Percentiles rank a stretch among this genome's conserved stretches.
Conservation (phyloP, 768 basidiomycete genomes). For the Ramaria sp. region DNA sequence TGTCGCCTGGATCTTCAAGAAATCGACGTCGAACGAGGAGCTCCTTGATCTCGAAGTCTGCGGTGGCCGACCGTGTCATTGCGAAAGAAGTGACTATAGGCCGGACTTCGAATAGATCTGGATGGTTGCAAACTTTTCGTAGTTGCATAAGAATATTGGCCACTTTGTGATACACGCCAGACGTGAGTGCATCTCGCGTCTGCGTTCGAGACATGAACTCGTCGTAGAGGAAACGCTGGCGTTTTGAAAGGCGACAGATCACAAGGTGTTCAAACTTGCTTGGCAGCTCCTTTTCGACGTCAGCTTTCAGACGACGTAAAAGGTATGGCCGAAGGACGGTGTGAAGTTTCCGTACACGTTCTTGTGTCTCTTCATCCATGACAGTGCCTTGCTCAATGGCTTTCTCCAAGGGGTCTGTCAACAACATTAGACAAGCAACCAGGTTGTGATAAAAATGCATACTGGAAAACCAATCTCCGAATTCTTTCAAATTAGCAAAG, state of each 20-base stretch:
- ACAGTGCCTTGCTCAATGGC: conserved; percentile 78
- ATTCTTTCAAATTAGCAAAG: conserved; percentile 89
- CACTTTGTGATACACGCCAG: conserved; percentile 80
- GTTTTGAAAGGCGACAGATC: conserved; percentile 78
- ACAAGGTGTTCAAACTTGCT: conserved; percentile 89
- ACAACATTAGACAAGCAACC: conserved; percentile 1
- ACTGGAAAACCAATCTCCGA: conserved; percentile 97
- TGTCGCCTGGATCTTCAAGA: conserved; percentile 40
- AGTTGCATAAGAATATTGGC: conserved; percentile 97
- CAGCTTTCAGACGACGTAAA: conserved; percentile 91
- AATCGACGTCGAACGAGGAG: conserved; percentile 72
- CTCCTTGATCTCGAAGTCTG: conserved; percentile 80
- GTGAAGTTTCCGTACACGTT: conserved; percentile 81
- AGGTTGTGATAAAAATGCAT: conserved; percentile 21
- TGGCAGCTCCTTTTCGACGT: conserved; percentile 92
- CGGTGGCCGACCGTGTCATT: conserved; percentile 64
- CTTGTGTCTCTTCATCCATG: conserved; percentile 74
- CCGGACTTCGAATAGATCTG: conserved; percentile 84
- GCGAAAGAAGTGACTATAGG: conserved; percentile 72
- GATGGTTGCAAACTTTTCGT: conserved; percentile 93
- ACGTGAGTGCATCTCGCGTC: conserved; percentile 70
- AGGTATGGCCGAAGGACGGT: conserved; percentile 93
- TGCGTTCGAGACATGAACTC: conserved; percentile 89
- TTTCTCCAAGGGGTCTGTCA: conserved; percentile 79
- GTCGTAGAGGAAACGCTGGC: conserved; percentile 92